phyloP scores from a whole-genome alignment of 345 rosid genomes.

The Cardamine resedifolia region DNA sequence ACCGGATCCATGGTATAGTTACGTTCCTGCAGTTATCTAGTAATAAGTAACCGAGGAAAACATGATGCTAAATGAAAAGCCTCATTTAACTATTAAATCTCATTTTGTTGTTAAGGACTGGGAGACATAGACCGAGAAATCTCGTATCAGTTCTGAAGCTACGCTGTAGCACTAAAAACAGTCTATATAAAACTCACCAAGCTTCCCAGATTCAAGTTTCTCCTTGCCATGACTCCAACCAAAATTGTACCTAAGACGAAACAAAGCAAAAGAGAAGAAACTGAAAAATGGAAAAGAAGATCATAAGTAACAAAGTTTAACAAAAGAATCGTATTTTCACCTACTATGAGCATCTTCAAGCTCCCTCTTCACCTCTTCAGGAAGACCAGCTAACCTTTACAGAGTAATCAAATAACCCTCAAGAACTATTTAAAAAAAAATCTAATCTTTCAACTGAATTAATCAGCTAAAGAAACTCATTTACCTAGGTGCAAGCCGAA shows the following conservation, averaged over 20 bases:
- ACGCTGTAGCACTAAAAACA: constrained; percentile 3
- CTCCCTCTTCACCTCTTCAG: constrained; percentile 72
- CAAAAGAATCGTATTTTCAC: constrained; percentile 37
- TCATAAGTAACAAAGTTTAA: background rate
- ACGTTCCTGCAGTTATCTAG: background rate
- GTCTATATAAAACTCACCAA: constrained; percentile 49
- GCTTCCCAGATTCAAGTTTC: constrained; percentile 90
- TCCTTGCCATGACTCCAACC: constrained; percentile 99
- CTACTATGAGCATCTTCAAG: constrained; percentile 88
- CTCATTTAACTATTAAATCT: background rate
- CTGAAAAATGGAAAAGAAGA: background rate
- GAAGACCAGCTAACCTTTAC: constrained; percentile 75
- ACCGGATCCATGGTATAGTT: background rate
- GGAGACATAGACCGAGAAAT: background rate
- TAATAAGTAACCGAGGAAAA: background rate
- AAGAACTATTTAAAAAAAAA: background rate
- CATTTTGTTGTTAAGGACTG: background rate
- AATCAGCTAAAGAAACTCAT: background rate
- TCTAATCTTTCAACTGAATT: background rate
- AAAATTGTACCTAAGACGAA: constrained; percentile 62
- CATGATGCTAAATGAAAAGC: background rate
- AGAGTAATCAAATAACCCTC: constrained; percentile 18
- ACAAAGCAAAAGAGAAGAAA: background rate
- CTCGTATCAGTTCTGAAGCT: background rate
- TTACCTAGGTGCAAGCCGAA: constrained; percentile 71